phyloP scores from a whole-genome alignment of 2,329 filamentous ascomycete genomes.

The Fusarium aywerte region DNA sequence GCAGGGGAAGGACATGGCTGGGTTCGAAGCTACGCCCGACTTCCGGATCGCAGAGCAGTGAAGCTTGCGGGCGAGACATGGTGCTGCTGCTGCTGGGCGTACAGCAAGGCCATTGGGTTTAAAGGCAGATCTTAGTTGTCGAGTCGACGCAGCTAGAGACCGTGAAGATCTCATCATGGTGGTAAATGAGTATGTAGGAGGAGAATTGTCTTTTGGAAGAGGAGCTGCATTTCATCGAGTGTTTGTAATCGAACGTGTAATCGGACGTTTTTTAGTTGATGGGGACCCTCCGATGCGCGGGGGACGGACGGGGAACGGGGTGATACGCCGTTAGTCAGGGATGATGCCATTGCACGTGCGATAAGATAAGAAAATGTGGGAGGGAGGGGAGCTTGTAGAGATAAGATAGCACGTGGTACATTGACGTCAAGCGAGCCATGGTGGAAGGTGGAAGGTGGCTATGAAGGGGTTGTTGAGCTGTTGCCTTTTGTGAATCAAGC shows the following conservation, averaged over 20 bases:
- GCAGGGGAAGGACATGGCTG: constrained; percentile 89
- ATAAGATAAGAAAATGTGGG: constrained; percentile 1
- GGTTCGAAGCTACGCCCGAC: constrained; percentile 71
- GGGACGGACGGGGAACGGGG: constrained; percentile 26
- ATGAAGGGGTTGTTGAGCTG: constrained; percentile 24
- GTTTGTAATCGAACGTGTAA: constrained; percentile 42
- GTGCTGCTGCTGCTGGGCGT: background rate
- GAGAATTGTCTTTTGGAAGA: background rate
- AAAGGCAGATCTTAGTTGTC: constrained; percentile 30
- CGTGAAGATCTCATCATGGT: constrained; percentile 44
- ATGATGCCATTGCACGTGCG: constrained; percentile 48
- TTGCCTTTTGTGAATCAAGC: constrained; percentile 26
- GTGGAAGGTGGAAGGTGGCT: background rate
- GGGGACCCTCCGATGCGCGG: constrained; percentile 33
- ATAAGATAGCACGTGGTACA: constrained; percentile 34
- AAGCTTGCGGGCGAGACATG: constrained; percentile 36
- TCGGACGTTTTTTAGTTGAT: constrained; percentile 27
- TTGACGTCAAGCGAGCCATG: constrained; percentile 32
- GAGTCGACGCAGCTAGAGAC: constrained; percentile 33
- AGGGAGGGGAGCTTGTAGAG: background rate
- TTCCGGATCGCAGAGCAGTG: constrained; percentile 36
- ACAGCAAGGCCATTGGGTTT: background rate
- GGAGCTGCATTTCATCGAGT: constrained; percentile 23
- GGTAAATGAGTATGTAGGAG: constrained; percentile 1
- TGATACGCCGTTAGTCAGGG: constrained; percentile 10